Base-by-base conservation (phyloP, 768 basidiomycete genomes). In the Dioszegia crocea region DNA sequence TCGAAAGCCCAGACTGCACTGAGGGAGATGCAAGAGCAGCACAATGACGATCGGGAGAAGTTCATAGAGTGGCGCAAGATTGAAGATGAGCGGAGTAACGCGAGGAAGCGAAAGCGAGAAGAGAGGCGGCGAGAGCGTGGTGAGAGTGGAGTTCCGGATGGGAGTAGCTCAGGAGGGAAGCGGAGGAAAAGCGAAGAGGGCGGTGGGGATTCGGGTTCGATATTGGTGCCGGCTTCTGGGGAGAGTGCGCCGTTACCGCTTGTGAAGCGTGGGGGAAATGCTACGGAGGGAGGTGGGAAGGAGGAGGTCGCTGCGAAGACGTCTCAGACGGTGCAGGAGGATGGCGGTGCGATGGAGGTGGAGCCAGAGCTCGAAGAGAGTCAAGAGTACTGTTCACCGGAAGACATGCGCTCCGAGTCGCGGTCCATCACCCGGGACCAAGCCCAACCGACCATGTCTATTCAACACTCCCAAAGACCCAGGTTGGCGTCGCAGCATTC, bases 21-120 rank as follows among this genome's bases (percentile, higher is more conserved):
- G 17, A 40, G 52, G 30, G 24, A 33, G 5, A 61, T 61, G 24
- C 57, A 62, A 33, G 60, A 64, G 14, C 38, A 57, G 24, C 52
- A 70, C 3, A 27, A 40, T 11, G 38, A 24, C 16, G 51, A 53
- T 27, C 38, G 61, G 17, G 49, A 52, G 17, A 50, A 48, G 17
- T 63, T 66, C 11, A 51, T 56, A 24, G 64, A 68, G 49, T 68
- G 66, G 71, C 66, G 66, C 43, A 61, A 73, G 48, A 65, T 63
- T 24, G 67, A 66, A 54, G 59, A 57, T 24, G 61, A 58, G 2
- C 65, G 67, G 44, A 57, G 21, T 51, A 63, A 56, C 46, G 61
- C 62, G 19, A 46, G 56, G 54, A 70, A 64, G 52, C 62, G 57
- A 47, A 48, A 56, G 49, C 62, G 61, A 47, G 66, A 64, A 44